Evolutionary conservation across 805 yeast genomes (phyloP), one percentile per base, ranked within the genome.

Genomic region (Candida parachauliodes): DNA sequence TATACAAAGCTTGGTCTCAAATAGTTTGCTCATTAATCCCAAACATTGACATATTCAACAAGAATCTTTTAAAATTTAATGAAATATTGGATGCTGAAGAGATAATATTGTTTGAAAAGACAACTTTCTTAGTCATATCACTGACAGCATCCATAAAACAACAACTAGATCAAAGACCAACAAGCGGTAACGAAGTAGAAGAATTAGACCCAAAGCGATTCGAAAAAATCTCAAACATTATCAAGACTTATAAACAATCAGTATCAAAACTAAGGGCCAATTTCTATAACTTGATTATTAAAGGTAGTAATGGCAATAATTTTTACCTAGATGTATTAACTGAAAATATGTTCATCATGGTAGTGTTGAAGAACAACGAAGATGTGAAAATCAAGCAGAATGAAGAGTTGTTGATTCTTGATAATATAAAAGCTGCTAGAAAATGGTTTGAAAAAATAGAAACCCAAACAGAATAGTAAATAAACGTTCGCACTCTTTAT

Each of bases 1-100:
- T 91, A 41, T 93, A 91, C 59, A 89, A 85, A 58, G 98, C 98
- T 1, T 93, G 98, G 98, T 86, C 96, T 2, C 85, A 81, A 34
- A 91, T 93, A 42, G 97, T 93, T 24, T 89, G 98, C 54, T 84
- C 96, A 2, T 70, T 93, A 48, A 91, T 93, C 40, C 97, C 98
- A 10, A 91, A 93, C 52, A 89, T 91, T 76, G 72, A 77, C 26
- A 63, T 79, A 11, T 84, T 88, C 52, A 91, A 91, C 58, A 76
- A 76, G 41, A 83, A 86, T 54, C 68, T 93, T 42, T 63, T 80
- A 32, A 81, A 79, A 48, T 77, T 93, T 53, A 85, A 88, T 46
- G 68, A 73, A 17, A 75, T 86, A 12, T 64, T 88, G 40, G 82
- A 83, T 44, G 96, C 96, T 0, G 85, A 83, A 49, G 98, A 91